Evolutionary conservation across 129 eudicot species (phyloP), one percentile per base, ranked within the genome.

Genomic region (Oenanthe sinensis): DNA sequence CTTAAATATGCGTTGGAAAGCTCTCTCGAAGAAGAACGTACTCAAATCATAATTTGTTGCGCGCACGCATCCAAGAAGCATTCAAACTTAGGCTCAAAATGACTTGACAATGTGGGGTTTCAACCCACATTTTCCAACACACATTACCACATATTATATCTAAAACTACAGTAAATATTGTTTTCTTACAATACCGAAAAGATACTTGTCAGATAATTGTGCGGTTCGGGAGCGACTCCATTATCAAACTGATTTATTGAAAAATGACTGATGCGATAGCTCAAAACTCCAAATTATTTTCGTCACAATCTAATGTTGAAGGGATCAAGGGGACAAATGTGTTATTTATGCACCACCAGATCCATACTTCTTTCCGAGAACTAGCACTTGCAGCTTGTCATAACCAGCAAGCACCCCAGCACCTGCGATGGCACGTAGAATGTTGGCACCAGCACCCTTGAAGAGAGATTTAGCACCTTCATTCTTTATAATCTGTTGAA

Each of bases 401-500:
- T 85, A 85, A 73, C 86, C 84, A 12, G 86, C 84, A 80, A 85
- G 88, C 39, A 82, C 86, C 80, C 88, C 86, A 16, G 88, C 88
- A 77, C 88, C 86, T 1, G 88, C 88, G 8, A 85, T 49, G 54
- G 84, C 88, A 0, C 88, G 86, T 10, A 85, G 70, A 17, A 85
- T 79, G 24, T 85, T 85, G 4, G 92, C 92, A 48, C 88, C 92
- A 2, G 88, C 92, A 50, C 90, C 92, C 84, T 89, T 89, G 87
- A 89, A 89, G 82, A 89, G 67, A 15, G 88, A 86, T 46, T 86
- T 89, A 9, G 84, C 62, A 10, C 90, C 92, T 75, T 84, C 90
- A 10, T 89, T 86, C 83, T 85, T 89, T 9, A 86, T 36, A 48
- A 89, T 86, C 58, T 89, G 90, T 6, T 62, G 16, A 65, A 89